Conservation (phyloP, 2,329 filamentous ascomycete genomes). For the Tricladium varicosporioides region DNA sequence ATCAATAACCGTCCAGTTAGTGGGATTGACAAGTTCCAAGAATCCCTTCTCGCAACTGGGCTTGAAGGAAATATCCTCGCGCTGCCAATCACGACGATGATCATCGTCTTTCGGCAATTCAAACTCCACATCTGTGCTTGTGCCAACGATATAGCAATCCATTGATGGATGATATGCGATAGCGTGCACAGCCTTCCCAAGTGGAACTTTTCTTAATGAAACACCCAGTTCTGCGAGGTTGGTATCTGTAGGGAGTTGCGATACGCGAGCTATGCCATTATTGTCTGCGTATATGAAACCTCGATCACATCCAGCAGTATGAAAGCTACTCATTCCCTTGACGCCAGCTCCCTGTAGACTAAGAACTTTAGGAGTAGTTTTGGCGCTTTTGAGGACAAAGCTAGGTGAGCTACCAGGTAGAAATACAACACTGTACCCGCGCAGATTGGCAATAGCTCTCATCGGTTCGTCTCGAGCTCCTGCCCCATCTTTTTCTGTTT, state of each 20-base stretch:
- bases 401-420: slow-evolving; percentile 76
- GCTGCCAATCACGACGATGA: slow-evolving; percentile 73
- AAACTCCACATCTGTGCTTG: slow-evolving; percentile 66
- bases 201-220: slow-evolving; percentile 66
- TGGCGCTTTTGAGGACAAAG: slow-evolving; percentile 79
- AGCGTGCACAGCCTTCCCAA: slow-evolving; percentile 69
- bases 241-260: slow-evolving; percentile 64
- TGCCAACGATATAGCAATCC: slow-evolving; percentile 74
- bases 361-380: slow-evolving; percentile 73
- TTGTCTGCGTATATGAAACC: slow-evolving; percentile 82
- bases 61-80: slow-evolving; percentile 60
- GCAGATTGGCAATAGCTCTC: slow-evolving; percentile 56
- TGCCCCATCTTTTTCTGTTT: slow-evolving; percentile 48
- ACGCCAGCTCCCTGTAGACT: slow-evolving; percentile 67
- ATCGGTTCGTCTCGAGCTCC: slow-evolving; percentile 41
- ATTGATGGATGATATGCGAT: slow-evolving; percentile 75
- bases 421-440: slow-evolving; percentile 78
- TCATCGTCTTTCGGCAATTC: slow-evolving; percentile 85
- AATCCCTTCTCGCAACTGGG: slow-evolving; percentile 71
- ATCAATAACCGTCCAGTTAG: slow-evolving; percentile 77
- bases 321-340: slow-evolving; percentile 70
- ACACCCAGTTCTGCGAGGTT: slow-evolving; percentile 75
- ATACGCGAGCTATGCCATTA: slow-evolving; percentile 70
- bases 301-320: slow-evolving; percentile 72
- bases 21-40: slow-evolving; percentile 76